Conservation (phyloP, 208 protist genomes). For the Crithidia acanthocephali region DNA sequence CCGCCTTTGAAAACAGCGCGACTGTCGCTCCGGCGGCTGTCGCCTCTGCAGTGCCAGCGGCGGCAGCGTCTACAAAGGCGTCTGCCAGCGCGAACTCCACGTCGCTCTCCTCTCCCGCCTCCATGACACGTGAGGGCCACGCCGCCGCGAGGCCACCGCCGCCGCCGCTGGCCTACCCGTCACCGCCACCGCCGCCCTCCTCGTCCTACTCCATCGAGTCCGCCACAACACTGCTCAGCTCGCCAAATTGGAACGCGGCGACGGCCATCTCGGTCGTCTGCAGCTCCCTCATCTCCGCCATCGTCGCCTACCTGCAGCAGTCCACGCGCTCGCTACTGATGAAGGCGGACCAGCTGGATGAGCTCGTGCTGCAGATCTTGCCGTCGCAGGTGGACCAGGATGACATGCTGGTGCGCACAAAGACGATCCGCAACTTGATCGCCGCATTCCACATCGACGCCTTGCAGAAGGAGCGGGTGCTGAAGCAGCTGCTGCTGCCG, state of each 20-base stretch:
- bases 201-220: not conserved
- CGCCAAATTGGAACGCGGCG: constrained; percentile 9
- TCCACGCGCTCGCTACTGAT: constrained; percentile 53
- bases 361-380: constrained; percentile 81
- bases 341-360: constrained; percentile 75
- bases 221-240: not conserved
- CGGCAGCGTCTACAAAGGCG: too few relatives aligned
- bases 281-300: constrained; percentile 58
- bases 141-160: not conserved
- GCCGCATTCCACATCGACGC: constrained; percentile 59
- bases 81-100: too few relatives aligned
- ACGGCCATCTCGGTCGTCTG: constrained; percentile 53
- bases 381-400: constrained; percentile 72
- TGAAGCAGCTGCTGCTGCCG: constrained; percentile 76
- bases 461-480: constrained; percentile 73
- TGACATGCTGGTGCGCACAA: constrained; percentile 71
- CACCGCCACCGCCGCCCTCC: not conserved
- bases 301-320: constrained; percentile 56
- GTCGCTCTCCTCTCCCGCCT: not conserved
- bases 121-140: not conserved
- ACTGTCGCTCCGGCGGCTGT: not conserved
- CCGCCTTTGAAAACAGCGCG: not conserved
- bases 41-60: too few relatives aligned
- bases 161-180: not conserved
- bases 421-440: constrained; percentile 54